A percentile compares a stretch with the other conserved stretches of the same genome.
These are phyloP conservation scores for Coprinellus micaceus DNA, from an alignment of 768 basidiomycete genomes.

Conservation along the genomic window DNA sequence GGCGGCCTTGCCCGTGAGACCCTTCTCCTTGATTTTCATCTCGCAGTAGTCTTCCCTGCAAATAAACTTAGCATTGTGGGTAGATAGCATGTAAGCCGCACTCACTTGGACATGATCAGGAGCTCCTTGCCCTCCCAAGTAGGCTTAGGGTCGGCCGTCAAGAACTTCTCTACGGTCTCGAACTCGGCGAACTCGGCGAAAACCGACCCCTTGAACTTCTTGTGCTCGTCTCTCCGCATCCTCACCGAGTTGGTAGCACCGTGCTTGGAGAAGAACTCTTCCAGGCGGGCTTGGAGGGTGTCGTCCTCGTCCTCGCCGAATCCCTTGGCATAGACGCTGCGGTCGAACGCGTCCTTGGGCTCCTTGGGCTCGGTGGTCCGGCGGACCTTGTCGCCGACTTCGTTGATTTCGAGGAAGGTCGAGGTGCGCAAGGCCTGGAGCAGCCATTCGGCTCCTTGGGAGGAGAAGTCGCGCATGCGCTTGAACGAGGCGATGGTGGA, in stretches of 20 bases:
- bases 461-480: constrained; percentile 77
- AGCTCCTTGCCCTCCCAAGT: constrained; percentile 74
- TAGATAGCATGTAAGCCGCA: constrained; percentile 30
- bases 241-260: constrained; percentile 79
- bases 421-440: constrained; percentile 56
- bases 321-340: constrained; percentile 92
- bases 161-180: constrained; percentile 65
- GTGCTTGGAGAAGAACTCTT: constrained; percentile 75
- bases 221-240: constrained; percentile 81
- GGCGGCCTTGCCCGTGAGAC: constrained; percentile 71
- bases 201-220: constrained; percentile 94
- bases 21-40: constrained; percentile 96
- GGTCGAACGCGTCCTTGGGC: constrained; percentile 73
- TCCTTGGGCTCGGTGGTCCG: constrained; percentile 71
- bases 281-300: constrained; percentile 67
- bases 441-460: constrained; percentile 65
- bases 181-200: constrained; percentile 85
- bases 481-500: constrained; percentile 89
- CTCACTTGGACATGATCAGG: constrained; percentile 73
- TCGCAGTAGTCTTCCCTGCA: constrained; percentile 63
- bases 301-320: constrained; percentile 61
- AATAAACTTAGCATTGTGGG: too few species aligned
- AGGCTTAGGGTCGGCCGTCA: constrained; percentile 79
- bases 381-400: constrained; percentile 67
- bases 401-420: constrained; percentile 69